These are phyloP conservation scores for Candida xyloterini DNA, from an alignment of 805 yeast species.

Conservation along the genomic window DNA sequence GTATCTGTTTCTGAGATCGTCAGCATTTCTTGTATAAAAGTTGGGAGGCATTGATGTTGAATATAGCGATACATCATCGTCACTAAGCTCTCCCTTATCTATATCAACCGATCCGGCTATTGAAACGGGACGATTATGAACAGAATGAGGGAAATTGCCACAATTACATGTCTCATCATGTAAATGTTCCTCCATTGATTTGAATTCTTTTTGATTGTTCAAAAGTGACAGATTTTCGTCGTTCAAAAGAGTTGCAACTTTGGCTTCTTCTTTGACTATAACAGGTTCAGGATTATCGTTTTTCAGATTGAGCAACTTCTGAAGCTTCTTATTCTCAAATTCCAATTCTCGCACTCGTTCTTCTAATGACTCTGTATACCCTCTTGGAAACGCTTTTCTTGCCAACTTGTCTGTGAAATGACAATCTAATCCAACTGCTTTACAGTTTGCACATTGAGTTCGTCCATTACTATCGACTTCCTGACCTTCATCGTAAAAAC, in stretches of 20 bases:
- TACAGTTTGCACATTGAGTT: constrained; percentile 76
- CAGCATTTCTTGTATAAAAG: constrained; percentile 20
- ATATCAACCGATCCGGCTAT: constrained; percentile 59
- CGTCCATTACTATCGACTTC: constrained; percentile 52
- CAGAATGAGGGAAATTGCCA: constrained; percentile 48
- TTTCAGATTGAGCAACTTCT: constrained; percentile 58
- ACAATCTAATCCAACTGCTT: constrained; percentile 81
- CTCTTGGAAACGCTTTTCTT: constrained; percentile 84
- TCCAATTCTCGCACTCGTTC: constrained; percentile 85
- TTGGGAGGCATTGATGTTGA: constrained; percentile 23
- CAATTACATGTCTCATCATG: constrained; percentile 59
- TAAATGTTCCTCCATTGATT: constrained; percentile 32
- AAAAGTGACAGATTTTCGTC: constrained; percentile 31
- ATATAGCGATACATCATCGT: constrained; percentile 39
- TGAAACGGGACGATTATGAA: constrained; percentile 63
- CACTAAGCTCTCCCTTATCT: constrained; percentile 46
- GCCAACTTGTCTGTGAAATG: constrained; percentile 84
- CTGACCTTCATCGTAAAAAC: constrained; percentile 38
- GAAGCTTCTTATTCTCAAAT: constrained; percentile 69
- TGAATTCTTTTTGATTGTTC: constrained; percentile 24
- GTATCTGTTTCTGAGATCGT: constrained; percentile 26
- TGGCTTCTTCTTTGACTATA: background rate
- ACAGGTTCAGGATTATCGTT: constrained; percentile 16
- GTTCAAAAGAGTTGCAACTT: constrained; percentile 19
- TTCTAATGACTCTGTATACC: constrained; percentile 87